Evolutionary conservation across 768 basidiomycete genomes (phyloP).

Genomic region (Lanmaoa rubissima): DNA sequence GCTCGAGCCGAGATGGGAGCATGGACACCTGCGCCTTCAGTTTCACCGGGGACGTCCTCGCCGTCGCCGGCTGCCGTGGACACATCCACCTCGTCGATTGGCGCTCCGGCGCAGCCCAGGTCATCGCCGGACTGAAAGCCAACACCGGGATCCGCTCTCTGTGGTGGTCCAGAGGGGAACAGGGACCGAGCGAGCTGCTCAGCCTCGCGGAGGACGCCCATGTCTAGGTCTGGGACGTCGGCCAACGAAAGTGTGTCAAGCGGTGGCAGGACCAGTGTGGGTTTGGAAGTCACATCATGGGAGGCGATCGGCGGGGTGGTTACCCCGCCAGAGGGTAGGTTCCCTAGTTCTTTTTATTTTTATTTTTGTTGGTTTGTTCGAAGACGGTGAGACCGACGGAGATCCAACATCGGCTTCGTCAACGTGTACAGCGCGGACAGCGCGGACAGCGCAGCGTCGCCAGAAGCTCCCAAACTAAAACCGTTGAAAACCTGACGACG

Average conservation of each 20-base stretch:
- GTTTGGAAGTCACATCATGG: constrained; percentile 59
- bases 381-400: constrained; percentile 28
- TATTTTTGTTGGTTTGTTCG: background rate
- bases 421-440: constrained; percentile 83
- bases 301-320: constrained; percentile 45
- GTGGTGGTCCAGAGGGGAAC: constrained; percentile 57
- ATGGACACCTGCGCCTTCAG: constrained; percentile 75
- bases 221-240: constrained; percentile 92
- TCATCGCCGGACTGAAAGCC: constrained; percentile 82
- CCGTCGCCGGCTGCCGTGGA: constrained; percentile 75
- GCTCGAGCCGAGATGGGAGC: constrained; percentile 42
- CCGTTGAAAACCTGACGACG: constrained; percentile 86
- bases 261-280: constrained; percentile 90
- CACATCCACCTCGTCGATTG: constrained; percentile 90
- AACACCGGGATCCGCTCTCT: constrained; percentile 64
- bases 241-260: constrained; percentile 68
- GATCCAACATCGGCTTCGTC: constrained; percentile 88
- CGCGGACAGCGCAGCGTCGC: constrained; percentile 34
- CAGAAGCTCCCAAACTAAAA: constrained; percentile 50
- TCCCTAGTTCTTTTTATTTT: background rate
- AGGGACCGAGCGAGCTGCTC: constrained; percentile 50
- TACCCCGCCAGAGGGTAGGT: constrained; percentile 74
- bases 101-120: constrained; percentile 82
- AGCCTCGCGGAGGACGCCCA: constrained; percentile 73
- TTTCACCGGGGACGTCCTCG: constrained; percentile 56